phyloP scores from a whole-genome alignment of 2,329 filamentous ascomycete genomes.

The Stachybotrys chlorohalonatus region DNA sequence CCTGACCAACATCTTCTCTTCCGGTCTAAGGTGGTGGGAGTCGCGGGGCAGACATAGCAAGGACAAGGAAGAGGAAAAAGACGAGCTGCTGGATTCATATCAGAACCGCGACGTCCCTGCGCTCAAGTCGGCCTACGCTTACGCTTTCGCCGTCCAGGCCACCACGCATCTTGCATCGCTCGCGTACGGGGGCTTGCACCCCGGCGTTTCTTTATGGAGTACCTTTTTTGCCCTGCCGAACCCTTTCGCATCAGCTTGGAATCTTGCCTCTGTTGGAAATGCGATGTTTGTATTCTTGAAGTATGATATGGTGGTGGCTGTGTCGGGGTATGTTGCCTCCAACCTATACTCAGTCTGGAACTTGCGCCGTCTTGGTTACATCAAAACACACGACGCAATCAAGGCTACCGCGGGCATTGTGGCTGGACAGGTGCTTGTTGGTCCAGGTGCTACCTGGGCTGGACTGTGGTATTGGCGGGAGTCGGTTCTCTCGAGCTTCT shows the following conservation, averaged over 20 bases:
- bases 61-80: not conserved
- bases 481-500: not conserved
- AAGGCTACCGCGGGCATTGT: slow-evolving; percentile 1
- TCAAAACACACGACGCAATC: slow-evolving; percentile 5
- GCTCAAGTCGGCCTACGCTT: not conserved
- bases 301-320: not conserved
- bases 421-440: slow-evolving; percentile 7
- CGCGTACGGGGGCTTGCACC: not conserved
- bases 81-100: not conserved
- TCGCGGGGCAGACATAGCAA: not conserved
- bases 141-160: slow-evolving; percentile 1
- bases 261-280: not conserved
- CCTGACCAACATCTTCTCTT: not conserved
- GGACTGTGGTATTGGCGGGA: slow-evolving; percentile 16
- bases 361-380: slow-evolving; percentile 11
- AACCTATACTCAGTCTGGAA: slow-evolving; percentile 13
- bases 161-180: not conserved
- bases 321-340: not conserved
- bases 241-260: not conserved
- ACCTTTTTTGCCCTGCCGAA: not conserved
- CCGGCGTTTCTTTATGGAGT: not conserved
- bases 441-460: slow-evolving; percentile 11
- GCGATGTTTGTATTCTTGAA: not conserved
- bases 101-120: not conserved
- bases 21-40: not conserved